A percentile compares a stretch with the other conserved stretches of the same genome.
These are phyloP conservation scores for Pseudogymnoascus sp. DNA, from an alignment of 2,329 filamentous ascomycete genomes.

Conservation along the genomic window DNA sequence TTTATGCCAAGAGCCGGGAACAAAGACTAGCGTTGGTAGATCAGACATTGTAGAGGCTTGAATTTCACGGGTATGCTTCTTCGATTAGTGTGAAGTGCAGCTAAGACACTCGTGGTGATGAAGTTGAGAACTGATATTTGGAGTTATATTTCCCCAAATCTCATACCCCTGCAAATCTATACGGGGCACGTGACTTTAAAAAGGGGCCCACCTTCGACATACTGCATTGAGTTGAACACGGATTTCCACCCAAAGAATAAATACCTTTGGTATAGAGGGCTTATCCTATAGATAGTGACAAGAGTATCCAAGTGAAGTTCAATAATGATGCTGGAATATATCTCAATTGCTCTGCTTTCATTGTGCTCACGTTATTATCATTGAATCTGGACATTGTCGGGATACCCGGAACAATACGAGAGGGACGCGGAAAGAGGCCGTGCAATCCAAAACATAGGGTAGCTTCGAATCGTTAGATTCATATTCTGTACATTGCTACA, in stretches of 20 bases:
- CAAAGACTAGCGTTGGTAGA: slow-evolving; percentile 32
- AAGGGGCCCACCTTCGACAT: not conserved
- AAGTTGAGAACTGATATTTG: not conserved
- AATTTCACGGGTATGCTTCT: not conserved
- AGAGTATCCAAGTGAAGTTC: not conserved
- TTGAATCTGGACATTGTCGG: not conserved
- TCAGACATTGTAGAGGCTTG: not conserved
- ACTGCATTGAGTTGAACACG: not conserved
- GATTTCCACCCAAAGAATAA: not conserved
- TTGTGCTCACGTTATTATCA: not conserved
- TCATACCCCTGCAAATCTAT: not conserved
- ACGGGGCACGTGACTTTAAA: not conserved
- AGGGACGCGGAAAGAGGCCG: too few species aligned
- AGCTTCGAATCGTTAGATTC: not conserved
- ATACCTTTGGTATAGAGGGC: not conserved
- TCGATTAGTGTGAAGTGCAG: not conserved
- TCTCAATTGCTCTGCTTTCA: not conserved
- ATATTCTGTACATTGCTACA: slow-evolving; percentile 8
- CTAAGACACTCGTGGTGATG: not conserved
- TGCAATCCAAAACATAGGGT: not conserved
- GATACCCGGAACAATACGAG: too few species aligned
- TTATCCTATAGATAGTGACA: not conserved
- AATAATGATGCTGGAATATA: not conserved
- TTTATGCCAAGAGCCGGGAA: slow-evolving; percentile 34
- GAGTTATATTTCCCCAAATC: not conserved